phyloP scores from a whole-genome alignment of 108 stramenopile species.

The Skeletonema costatum region DNA sequence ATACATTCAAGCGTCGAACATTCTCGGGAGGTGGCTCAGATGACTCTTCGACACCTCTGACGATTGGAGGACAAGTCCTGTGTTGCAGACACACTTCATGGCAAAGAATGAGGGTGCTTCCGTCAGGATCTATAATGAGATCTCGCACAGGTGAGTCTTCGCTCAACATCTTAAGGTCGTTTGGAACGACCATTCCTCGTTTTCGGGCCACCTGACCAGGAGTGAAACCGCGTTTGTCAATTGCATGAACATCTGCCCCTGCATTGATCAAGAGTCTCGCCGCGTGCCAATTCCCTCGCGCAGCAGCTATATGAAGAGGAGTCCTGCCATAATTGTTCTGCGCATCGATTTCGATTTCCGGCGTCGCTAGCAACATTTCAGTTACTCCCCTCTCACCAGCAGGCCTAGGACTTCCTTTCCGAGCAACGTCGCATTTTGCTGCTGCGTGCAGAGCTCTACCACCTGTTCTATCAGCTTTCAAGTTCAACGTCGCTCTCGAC shows the following conservation, averaged over 20 bases:
- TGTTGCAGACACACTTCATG: slow-evolving; percentile 86
- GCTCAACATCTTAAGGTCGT: slow-evolving; percentile 64
- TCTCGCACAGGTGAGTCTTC: slow-evolving; percentile 69
- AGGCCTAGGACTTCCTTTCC: slow-evolving; percentile 20
- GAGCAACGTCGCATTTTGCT: slow-evolving; percentile 71
- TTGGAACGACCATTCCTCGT: slow-evolving; percentile 84
- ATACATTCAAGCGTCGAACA: slow-evolving; percentile 78
- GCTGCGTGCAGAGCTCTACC: slow-evolving; percentile 85
- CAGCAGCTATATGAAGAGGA: slow-evolving; percentile 80
- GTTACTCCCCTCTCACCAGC: slow-evolving; percentile 43
- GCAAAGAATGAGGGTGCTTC: slow-evolving; percentile 68
- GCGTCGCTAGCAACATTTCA: slow-evolving; percentile 61
- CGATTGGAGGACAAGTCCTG: slow-evolving; percentile 84
- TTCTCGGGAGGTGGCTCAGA: slow-evolving; percentile 88
- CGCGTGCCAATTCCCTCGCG: slow-evolving; percentile 82
- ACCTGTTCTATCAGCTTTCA: slow-evolving; percentile 71
- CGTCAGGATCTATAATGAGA: slow-evolving; percentile 84
- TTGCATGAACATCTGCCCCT: slow-evolving; percentile 59
- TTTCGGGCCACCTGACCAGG: slow-evolving; percentile 80
- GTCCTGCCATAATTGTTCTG: slow-evolving; percentile 80
- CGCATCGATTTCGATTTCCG: slow-evolving; percentile 82
- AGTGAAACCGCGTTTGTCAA: slow-evolving; percentile 79
- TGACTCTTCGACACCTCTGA: slow-evolving; percentile 58
- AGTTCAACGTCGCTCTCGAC: slow-evolving; percentile 70
- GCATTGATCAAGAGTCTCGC: slow-evolving; percentile 70